Evolutionary conservation across 805 yeast genomes (phyloP), one percentile per base, ranked within the genome.

Genomic region (Nakazawaea anatomiae): DNA sequence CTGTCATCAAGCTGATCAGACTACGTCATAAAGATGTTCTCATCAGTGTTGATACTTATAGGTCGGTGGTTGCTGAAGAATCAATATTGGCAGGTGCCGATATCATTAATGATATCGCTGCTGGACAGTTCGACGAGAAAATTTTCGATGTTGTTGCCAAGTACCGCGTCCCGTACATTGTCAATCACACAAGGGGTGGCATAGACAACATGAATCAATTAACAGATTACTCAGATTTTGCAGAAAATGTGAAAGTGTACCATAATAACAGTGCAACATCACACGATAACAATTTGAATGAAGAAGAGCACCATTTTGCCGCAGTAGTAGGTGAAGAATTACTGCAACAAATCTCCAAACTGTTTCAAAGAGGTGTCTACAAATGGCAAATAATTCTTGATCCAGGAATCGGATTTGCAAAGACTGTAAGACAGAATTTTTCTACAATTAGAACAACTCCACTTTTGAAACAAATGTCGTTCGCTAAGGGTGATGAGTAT

Each of bases 381-480:
- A 82, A 92, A 65, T 94, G 97, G 96, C 98, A 94, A 67, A 71
- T 94, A 3, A 81, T 94, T 14, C 60, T 90, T 4, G 99, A 94
- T 63, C 99, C 99, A 0, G 99, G 99, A 2, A 68, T 94, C 41
- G 99, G 99, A 1, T 94, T 94, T 67, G 97, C 98, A n/a, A 94
- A 94, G 64, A 76, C 75, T 48, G 58, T 76, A n/a, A 57, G 63
- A 6, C 96, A 91, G 60, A 92, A 91, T 64, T 57, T 91, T 34
- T 74, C 75, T 27, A 58, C 89, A 1, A 74, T 94, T 31, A 76
- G 80, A 54, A 73, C 79, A 18, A 56, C 74, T 53, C 77, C 67
- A 46, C 58, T 54, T 32, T 65, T 72, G 59, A 83, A 83, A 61
- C 66, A 70, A 32, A 85, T 82, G 58, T 69, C 81, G 1, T 58